These are phyloP conservation scores for Hondaea fermentalgiana DNA, from an alignment of 108 stramenopile species.

Conservation along the genomic window DNA sequence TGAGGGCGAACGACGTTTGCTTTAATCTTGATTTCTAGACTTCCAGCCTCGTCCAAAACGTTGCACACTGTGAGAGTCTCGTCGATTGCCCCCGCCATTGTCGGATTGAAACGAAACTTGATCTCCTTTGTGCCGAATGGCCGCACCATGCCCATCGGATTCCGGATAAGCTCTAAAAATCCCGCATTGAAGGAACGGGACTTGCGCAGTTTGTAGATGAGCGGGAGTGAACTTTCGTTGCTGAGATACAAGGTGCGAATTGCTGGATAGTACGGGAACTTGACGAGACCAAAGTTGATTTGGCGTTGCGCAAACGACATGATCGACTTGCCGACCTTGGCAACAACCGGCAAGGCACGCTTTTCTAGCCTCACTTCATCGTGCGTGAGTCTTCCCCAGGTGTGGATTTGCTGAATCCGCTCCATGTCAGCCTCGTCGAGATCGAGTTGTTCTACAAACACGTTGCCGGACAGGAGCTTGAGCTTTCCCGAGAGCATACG, in stretches of 20 bases:
- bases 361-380: background rate
- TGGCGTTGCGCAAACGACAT: constrained; percentile 11
- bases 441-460: background rate
- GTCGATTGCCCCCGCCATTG: background rate
- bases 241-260: background rate
- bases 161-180: background rate
- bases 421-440: background rate
- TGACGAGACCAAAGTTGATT: constrained; percentile 4
- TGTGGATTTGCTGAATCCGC: background rate
- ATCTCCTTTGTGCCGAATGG: background rate
- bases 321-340: background rate
- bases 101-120: background rate
- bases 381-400: background rate
- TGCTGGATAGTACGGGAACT: background rate
- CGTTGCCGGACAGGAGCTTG: background rate
- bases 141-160: constrained; percentile 5
- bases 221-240: background rate
- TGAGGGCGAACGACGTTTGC: background rate
- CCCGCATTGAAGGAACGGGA: background rate
- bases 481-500: background rate
- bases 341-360: background rate
- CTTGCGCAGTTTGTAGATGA: constrained; percentile 3
- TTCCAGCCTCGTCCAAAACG: background rate
- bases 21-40: background rate
- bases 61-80: background rate